Percentiles rank a stretch among this genome's conserved stretches.
phyloP scores from a whole-genome alignment of 805 yeast genomes.

The Yamadazyma sp. region DNA sequence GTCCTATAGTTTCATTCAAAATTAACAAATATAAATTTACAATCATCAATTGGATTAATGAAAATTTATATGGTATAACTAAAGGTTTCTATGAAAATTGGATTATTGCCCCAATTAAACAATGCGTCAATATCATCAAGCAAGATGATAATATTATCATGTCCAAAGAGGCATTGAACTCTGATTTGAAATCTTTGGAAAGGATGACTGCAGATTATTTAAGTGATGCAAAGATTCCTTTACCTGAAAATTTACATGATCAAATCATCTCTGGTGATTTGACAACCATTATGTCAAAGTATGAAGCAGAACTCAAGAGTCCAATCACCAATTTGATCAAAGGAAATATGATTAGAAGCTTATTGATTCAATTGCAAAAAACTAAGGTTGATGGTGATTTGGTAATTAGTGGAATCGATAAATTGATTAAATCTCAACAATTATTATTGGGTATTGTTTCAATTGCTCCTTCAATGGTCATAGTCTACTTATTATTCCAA shows the following conservation, averaged over 20 bases:
- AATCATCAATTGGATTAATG: constrained; percentile 54
- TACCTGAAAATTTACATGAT: constrained; percentile 35
- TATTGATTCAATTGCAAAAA: constrained; percentile 91
- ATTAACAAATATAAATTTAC: constrained; percentile 50
- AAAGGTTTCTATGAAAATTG: constrained; percentile 74
- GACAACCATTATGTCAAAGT: constrained; percentile 73
- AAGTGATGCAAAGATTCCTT: constrained; percentile 21
- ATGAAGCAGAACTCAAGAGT: constrained; percentile 68
- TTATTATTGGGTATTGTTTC: constrained; percentile 92
- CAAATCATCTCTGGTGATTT: constrained; percentile 72
- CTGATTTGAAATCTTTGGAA: constrained; percentile 78
- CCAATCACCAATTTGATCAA: constrained; percentile 63
- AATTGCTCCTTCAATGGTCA: constrained; percentile 71
- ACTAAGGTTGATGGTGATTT: constrained; percentile 92
- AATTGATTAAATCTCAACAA: constrained; percentile 84
- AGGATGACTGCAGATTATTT: constrained; percentile 80
- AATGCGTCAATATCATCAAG: constrained; percentile 74
- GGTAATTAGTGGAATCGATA: constrained; percentile 89
- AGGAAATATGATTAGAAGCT: constrained; percentile 73
- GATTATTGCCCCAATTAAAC: constrained; percentile 72
- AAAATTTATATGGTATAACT: constrained; percentile 60
- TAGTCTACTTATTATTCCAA: constrained; percentile 45
- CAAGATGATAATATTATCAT: constrained; percentile 69
- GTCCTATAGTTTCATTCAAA: constrained; percentile 47
- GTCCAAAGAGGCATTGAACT: constrained; percentile 71